A percentile compares a stretch with the other conserved stretches of the same genome.
Conservation (phyloP, 2,329 filamentous ascomycete genomes). For the Aureobasidium sp. region DNA sequence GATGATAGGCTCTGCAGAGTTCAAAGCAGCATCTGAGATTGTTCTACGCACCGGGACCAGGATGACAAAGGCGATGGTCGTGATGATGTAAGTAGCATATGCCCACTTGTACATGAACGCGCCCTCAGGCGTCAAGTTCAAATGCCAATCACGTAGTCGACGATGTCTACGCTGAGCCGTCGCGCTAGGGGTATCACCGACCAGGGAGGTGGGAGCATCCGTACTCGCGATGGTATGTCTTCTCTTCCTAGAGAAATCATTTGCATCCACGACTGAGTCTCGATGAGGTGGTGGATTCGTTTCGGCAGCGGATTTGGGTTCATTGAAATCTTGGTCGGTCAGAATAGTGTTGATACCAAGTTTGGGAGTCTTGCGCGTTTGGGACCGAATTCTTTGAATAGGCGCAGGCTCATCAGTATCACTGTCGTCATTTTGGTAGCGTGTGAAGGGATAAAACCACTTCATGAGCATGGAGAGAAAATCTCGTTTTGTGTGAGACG, state of each 20-base stretch:
- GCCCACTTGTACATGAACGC: conserved; percentile 82
- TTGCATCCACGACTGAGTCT: conserved; percentile 7
- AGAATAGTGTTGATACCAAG: conserved; percentile 2
- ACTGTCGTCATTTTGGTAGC: conserved; percentile 38
- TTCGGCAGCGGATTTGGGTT: conserved; percentile 16
- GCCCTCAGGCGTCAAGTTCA: conserved; percentile 83
- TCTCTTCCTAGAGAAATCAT: conserved; percentile 11
- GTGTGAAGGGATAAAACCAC: conserved; percentile 4
- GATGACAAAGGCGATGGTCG: conserved; percentile 70
- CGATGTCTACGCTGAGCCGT: conserved; percentile 1
- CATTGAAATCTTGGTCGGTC: neutral
- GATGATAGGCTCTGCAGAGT: conserved; percentile 82
- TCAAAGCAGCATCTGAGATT: conserved; percentile 72
- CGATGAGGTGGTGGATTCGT: neutral
- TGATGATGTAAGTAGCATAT: conserved; percentile 84
- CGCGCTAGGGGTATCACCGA: neutral
- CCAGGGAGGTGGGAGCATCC: conserved; percentile 13
- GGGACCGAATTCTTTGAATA: conserved; percentile 26
- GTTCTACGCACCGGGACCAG: conserved; percentile 76
- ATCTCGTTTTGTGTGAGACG: conserved; percentile 28
- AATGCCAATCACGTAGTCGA: conserved; percentile 61
- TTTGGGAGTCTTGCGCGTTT: neutral
- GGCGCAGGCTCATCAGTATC: conserved; percentile 53
- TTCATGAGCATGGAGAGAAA: conserved; percentile 28
- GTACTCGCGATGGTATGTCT: conserved; percentile 20